These are phyloP conservation scores for Penicillium crustosum DNA, from an alignment of 2,329 filamentous ascomycete species.

Conservation along the genomic window DNA sequence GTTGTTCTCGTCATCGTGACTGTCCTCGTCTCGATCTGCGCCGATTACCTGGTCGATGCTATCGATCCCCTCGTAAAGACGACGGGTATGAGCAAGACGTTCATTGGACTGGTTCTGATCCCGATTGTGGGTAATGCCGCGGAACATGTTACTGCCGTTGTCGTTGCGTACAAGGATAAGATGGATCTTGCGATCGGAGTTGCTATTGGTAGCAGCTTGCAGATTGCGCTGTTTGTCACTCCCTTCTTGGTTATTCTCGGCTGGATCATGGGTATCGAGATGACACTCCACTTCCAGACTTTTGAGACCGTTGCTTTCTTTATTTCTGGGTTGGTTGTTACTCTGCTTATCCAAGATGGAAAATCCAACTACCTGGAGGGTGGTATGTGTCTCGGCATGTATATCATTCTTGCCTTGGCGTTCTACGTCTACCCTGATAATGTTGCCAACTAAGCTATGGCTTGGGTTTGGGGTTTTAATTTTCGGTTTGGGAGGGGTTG, in stretches of 20 bases:
- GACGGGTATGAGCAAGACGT: conserved; percentile 73
- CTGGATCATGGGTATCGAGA: conserved; percentile 70
- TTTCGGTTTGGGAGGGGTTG: not conserved
- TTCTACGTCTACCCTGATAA: conserved; percentile 52
- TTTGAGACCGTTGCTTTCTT: conserved; percentile 79
- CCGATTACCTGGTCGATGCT: conserved; percentile 74
- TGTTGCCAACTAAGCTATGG: conserved; percentile 9
- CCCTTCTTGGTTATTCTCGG: conserved; percentile 77
- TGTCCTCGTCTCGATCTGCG: conserved; percentile 68
- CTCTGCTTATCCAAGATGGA: conserved; percentile 72
- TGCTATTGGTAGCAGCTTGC: conserved; percentile 77
- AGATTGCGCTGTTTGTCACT: conserved; percentile 79
- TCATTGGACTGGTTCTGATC: conserved; percentile 76
- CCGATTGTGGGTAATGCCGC: conserved; percentile 79
- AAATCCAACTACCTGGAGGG: conserved; percentile 83
- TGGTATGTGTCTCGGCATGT: conserved; percentile 65
- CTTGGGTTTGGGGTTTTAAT: not conserved
- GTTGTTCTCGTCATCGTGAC: conserved; percentile 70
- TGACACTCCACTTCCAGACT: conserved; percentile 78
- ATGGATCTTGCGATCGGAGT: conserved; percentile 70
- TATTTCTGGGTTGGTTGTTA: conserved; percentile 72
- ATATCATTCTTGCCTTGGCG: conserved; percentile 49
- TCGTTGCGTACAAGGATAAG: conserved; percentile 74
- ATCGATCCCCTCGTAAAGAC: conserved; percentile 71
- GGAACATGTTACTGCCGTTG: conserved; percentile 77